Base-by-base conservation (phyloP, 495 filamentous ascomycete genomes). In the Podospora pseudoanserina region DNA sequence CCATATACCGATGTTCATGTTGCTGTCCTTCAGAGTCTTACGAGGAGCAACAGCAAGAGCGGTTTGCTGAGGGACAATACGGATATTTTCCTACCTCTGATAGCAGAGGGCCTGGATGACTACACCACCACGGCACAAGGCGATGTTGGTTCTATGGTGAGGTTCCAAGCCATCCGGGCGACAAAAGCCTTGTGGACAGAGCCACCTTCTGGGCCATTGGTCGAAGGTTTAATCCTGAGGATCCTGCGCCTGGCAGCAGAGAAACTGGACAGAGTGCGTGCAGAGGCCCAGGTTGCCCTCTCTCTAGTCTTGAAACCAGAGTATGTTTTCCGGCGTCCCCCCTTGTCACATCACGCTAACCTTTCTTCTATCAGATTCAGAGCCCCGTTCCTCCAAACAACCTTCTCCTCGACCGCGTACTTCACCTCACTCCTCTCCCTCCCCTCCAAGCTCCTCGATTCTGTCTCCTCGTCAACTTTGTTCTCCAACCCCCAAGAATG, bases 121-220 rank as follows among this genome's bases (percentile, higher is more conserved):
- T 97, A 98, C 71, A 93, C 91, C 0, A 91, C 91, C 11, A 93
- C 91, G 71, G 85, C 91, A 55, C 84, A 92, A 9, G 96, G 95
- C 15, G 95, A 99, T 73, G 83, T 97, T 65, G 95, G 95, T 4
- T 96, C 92, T 2, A 85, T 90, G 32, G 90, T 94, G 15, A 84
- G 95, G 15, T 73, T 92, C 16, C 90, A 93, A 73, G 94, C 91
- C 32, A 84, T 97, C 23, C 84, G 85, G 70, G 89, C 88, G 2
- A 83, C 86, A 1, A 80, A 78, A 39, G 76, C 74, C 5, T 62
- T 85, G 32, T 84, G 82, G 82, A 68, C 72, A 32, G 61, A 49
- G 13, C 3, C n/a, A 27, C 16, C 3, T 19, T 63, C 30, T 5
- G 16, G 15, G 30, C 18, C 68, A 58, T 39, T 75, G 15, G 74